Evolutionary conservation across 2,329 filamentous ascomycete genomes (phyloP).

Genomic region (Alternaria hordeiaustralica): DNA sequence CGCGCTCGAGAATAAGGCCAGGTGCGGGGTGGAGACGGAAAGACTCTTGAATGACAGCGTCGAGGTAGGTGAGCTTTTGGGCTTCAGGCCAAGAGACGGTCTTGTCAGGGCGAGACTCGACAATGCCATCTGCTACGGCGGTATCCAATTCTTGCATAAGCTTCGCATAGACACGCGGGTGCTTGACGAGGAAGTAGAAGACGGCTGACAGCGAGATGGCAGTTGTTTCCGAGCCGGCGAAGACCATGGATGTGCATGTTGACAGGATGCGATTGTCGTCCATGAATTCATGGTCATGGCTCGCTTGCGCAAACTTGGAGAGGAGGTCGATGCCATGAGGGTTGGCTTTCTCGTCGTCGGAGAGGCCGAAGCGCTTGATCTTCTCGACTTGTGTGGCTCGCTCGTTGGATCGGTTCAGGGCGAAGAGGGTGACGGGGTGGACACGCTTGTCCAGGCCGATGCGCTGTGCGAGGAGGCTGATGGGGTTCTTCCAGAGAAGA

Average conservation of each 20-base stretch:
- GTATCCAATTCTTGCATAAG: conserved; percentile 69
- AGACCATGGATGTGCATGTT: conserved; percentile 73
- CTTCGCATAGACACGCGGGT: conserved; percentile 61
- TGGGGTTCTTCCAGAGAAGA: conserved; percentile 75
- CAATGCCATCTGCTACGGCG: conserved; percentile 59
- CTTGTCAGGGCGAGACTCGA: conserved; percentile 55
- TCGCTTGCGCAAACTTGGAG: conserved; percentile 74
- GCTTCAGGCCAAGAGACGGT: conserved; percentile 73
- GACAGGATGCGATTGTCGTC: conserved; percentile 71
- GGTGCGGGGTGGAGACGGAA: conserved; percentile 78
- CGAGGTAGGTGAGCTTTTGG: conserved; percentile 75
- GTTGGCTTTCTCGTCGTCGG: conserved; percentile 38
- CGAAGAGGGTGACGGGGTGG: conserved; percentile 76
- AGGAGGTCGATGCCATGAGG: conserved; percentile 64
- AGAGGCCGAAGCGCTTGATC: conserved; percentile 52
- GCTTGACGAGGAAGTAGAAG: conserved; percentile 76
- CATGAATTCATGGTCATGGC: conserved; percentile 74
- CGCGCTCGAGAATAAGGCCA: conserved; percentile 74
- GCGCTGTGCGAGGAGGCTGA: conserved; percentile 71
- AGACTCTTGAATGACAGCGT: conserved; percentile 78
- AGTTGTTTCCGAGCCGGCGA: conserved; percentile 80
- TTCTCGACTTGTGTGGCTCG: conserved; percentile 63
- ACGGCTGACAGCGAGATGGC: conserved; percentile 74
- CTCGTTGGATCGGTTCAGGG: conserved; percentile 70
- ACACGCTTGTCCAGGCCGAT: conserved; percentile 72